phyloP scores from a whole-genome alignment of 1,284 basidiomycete species.

The Fomitopsis palustris region DNA sequence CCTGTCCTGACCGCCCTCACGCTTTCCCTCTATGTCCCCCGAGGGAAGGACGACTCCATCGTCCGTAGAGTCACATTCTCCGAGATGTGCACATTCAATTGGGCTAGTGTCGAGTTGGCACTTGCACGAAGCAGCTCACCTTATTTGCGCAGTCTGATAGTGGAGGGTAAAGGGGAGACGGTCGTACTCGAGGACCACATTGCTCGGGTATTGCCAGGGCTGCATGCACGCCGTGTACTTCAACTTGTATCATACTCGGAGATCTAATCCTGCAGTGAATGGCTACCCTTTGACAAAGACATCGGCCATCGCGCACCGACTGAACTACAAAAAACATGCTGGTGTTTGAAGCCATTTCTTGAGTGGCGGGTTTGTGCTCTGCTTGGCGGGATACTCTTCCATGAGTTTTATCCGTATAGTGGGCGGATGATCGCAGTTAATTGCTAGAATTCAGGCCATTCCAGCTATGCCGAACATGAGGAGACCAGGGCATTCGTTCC shows the following conservation, averaged over 20 bases:
- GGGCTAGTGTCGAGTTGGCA: not conserved
- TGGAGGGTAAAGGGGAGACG: not conserved
- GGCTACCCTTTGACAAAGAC: too few relatives aligned
- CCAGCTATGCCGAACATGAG: too few relatives aligned
- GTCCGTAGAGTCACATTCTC: not conserved
- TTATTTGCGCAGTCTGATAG: not conserved
- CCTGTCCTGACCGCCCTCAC: not conserved
- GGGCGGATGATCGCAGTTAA: too few relatives aligned
- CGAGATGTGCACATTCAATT: not conserved
- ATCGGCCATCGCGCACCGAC: too few relatives aligned
- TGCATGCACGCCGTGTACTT: not conserved
- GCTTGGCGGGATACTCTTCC: too few relatives aligned
- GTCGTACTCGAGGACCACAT: not conserved
- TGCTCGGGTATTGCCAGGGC: not conserved
- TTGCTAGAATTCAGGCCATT: too few relatives aligned
- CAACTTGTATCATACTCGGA: not conserved
- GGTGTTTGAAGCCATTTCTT: too few relatives aligned
- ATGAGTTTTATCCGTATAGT: too few relatives aligned
- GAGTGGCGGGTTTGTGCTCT: too few relatives aligned
- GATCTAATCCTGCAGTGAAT: not conserved
- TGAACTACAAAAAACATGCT: too few relatives aligned
- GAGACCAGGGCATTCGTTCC: too few relatives aligned
- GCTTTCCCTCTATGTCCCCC: not conserved
- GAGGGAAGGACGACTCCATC: not conserved
- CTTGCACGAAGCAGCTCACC: not conserved